phyloP scores from a whole-genome alignment of 768 basidiomycete genomes.

The Tricholoma matsutake region DNA sequence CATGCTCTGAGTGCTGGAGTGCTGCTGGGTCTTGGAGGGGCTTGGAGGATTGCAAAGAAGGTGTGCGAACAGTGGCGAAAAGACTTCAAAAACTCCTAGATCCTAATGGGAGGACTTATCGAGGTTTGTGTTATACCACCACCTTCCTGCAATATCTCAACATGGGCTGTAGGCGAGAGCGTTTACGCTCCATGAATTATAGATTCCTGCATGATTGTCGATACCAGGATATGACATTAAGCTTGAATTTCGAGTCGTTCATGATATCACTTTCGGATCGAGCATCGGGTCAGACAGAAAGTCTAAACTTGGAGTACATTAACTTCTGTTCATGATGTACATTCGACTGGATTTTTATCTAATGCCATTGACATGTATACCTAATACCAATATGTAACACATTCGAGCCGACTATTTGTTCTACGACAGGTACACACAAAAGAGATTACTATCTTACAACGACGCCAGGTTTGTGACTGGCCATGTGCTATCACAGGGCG shows the following conservation, averaged over 20 bases:
- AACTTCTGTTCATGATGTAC: not conserved
- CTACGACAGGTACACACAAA: not conserved
- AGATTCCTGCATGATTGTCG: not conserved
- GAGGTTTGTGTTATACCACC: conserved; percentile 26
- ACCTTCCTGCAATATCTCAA: not conserved
- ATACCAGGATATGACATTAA: not conserved
- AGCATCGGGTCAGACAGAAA: no score
- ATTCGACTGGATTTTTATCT: not conserved
- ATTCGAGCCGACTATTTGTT: not conserved
- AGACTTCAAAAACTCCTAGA: conserved; percentile 60
- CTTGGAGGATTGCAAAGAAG: conserved; percentile 59
- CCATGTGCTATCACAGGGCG: conserved; percentile 52
- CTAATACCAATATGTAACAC: not conserved
- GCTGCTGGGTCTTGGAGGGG: conserved; percentile 67
- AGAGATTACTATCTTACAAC: conserved; percentile 32
- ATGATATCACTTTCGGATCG: no score
- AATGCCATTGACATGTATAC: not conserved
- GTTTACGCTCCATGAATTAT: conserved; percentile 35
- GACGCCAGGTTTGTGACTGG: conserved; percentile 67
- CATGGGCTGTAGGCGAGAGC: conserved; percentile 28
- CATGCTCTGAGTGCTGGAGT: conserved; percentile 81
- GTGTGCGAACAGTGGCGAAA: conserved; percentile 56
- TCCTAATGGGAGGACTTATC: conserved; percentile 49
- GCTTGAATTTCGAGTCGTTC: not conserved
- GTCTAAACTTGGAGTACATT: no score